Percentiles rank a stretch among this genome's conserved stretches.
Evolutionary conservation across 2,329 filamentous ascomycete species (phyloP).

Genomic region (Penicillium brevicompactum): DNA sequence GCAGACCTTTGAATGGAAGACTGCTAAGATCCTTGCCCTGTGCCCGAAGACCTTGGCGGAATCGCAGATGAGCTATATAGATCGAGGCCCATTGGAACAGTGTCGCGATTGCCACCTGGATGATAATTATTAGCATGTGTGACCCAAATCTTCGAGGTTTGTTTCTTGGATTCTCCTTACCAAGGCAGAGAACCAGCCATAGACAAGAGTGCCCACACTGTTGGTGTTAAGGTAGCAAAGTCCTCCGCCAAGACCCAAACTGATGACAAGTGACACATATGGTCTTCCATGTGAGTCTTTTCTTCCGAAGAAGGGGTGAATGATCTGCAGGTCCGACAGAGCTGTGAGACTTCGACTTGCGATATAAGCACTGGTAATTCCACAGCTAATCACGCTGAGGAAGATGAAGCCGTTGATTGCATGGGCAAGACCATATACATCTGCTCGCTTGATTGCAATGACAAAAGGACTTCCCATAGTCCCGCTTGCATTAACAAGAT

Average conservation of each 20-base stretch:
- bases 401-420: conserved; percentile 39
- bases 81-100: conserved; percentile 32
- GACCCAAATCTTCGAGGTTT: not conserved
- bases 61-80: conserved; percentile 31
- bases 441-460: conserved; percentile 30
- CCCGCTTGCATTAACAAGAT: conserved; percentile 31
- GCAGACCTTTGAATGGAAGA: conserved; percentile 29
- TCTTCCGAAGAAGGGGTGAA: conserved; percentile 24
- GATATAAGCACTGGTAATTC: conserved; percentile 38
- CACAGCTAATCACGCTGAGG: conserved; percentile 37
- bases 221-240: conserved; percentile 38
- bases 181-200: conserved; percentile 37
- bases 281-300: conserved; percentile 32
- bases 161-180: conserved; percentile 6
- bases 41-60: conserved; percentile 29
- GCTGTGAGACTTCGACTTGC: conserved; percentile 37
- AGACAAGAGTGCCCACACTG: conserved; percentile 29
- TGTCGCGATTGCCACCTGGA: conserved; percentile 32
- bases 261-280: conserved; percentile 31
- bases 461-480: conserved; percentile 37
- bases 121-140: not conserved
- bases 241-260: conserved; percentile 33
- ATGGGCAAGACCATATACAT: conserved; percentile 34
- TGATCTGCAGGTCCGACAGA: conserved; percentile 30
- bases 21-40: conserved; percentile 27